These are phyloP conservation scores for Claviceps humidiphila DNA, from an alignment of 2,329 filamentous ascomycete species.

Conservation along the genomic window DNA sequence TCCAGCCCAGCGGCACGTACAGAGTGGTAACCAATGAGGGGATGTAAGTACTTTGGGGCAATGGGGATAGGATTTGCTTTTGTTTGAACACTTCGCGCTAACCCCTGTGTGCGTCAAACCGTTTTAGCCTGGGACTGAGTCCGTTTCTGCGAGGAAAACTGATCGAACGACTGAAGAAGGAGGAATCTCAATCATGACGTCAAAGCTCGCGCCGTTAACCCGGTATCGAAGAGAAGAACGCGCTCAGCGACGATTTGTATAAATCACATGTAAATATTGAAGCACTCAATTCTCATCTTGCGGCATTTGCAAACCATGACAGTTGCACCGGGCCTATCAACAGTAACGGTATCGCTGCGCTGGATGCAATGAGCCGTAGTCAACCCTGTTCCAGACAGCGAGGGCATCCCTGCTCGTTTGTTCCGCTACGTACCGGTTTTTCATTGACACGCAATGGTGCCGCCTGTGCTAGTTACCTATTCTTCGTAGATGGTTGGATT, in stretches of 20 bases:
- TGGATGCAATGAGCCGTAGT: neutral
- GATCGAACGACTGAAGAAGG: slow-evolving; percentile 36
- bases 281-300: neutral
- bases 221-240: neutral
- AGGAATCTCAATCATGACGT: slow-evolving; percentile 18
- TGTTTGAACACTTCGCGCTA: slow-evolving; percentile 8
- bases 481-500: neutral
- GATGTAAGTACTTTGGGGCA: slow-evolving; percentile 37
- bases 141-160: slow-evolving; percentile 40
- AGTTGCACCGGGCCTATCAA: neutral
- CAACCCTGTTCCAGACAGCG: neutral
- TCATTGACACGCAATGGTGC: neutral
- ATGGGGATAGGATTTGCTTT: neutral
- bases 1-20: slow-evolving; percentile 49
- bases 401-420: neutral
- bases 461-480: neutral
- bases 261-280: neutral
- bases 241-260: neutral
- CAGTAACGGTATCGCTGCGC: neutral
- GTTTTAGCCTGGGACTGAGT: slow-evolving; percentile 17
- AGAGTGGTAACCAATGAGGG: slow-evolving; percentile 52
- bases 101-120: slow-evolving; percentile 1
- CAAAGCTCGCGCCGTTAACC: neutral
- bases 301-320: neutral
- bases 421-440: neutral